A percentile compares a stretch with the other conserved stretches of the same genome.
Evolutionary conservation across 352 stramenopile genomes (phyloP).

Genomic region (Pythium aristosporum): DNA sequence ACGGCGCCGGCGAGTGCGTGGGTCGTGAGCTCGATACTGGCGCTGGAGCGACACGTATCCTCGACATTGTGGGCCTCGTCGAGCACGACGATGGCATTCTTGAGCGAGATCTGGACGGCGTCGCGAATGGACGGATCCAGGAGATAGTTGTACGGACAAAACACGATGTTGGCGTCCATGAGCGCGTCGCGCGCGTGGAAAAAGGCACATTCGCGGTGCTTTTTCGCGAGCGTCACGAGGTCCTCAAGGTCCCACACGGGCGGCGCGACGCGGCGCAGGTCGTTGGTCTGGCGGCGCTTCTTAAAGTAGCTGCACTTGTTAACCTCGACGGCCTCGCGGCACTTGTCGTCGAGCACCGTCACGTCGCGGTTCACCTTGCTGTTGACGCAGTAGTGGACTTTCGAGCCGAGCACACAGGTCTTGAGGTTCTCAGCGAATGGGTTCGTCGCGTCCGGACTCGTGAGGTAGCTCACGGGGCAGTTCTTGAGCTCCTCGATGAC

Average conservation of each 20-base stretch:
- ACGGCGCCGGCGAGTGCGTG: slow-evolving; percentile 51
- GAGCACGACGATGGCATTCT: slow-evolving; percentile 77
- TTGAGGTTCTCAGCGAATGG: slow-evolving; percentile 48
- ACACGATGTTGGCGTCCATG: slow-evolving; percentile 71
- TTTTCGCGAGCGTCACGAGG: slow-evolving; percentile 64
- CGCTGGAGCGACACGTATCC: slow-evolving; percentile 77
- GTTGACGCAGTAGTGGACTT: slow-evolving; percentile 82
- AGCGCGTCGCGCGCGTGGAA: slow-evolving; percentile 59
- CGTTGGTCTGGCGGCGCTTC: slow-evolving; percentile 53
- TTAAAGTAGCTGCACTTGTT: slow-evolving; percentile 58
- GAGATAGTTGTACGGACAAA: slow-evolving; percentile 90
- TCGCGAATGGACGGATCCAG: slow-evolving; percentile 74
- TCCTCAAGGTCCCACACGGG: slow-evolving; percentile 88
- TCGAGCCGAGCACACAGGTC: slow-evolving; percentile 81
- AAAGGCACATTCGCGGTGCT: slow-evolving; percentile 79
- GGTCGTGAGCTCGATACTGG: slow-evolving; percentile 69
- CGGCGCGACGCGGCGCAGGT: slow-evolving; percentile 46
- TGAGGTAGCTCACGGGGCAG: slow-evolving; percentile 62
- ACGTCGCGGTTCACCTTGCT: slow-evolving; percentile 60
- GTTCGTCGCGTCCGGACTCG: slow-evolving; percentile 36
- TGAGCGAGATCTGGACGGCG: slow-evolving; percentile 65
- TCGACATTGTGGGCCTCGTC: slow-evolving; percentile 89
- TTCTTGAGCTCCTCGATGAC: slow-evolving; percentile 81
- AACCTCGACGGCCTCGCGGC: slow-evolving; percentile 48
- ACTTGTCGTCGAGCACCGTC: slow-evolving; percentile 75